Conservation (phyloP, 1,284 basidiomycete genomes). For the Phaffia rhodozyma region DNA sequence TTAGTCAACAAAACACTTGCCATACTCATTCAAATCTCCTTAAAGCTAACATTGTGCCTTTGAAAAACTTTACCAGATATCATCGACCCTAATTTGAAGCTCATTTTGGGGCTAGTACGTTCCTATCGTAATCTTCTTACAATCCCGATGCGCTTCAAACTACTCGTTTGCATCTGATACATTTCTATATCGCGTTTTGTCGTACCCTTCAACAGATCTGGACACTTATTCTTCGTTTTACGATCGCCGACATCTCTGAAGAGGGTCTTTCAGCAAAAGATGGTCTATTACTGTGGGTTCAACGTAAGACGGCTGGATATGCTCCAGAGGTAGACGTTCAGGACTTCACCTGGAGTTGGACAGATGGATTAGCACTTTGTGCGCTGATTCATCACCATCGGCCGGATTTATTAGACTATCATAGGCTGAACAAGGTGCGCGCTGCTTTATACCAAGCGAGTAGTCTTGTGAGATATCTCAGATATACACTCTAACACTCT, state of each 20-base stretch:
- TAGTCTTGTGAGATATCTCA: not conserved
- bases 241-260: constrained; percentile 94
- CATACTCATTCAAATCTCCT: not conserved
- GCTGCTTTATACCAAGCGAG: not conserved
- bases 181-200: not conserved
- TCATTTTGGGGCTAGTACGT: constrained; percentile 77
- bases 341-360: constrained; percentile 87
- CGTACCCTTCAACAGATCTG: constrained; percentile 49
- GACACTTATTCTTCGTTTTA: constrained; percentile 92
- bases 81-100: constrained; percentile 92
- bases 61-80: constrained; percentile 51
- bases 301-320: constrained; percentile 86
- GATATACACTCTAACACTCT: not conserved
- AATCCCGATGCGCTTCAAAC: not conserved
- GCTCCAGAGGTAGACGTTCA: constrained; percentile 73
- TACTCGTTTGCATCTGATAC: constrained; percentile 4
- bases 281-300: constrained; percentile 92
- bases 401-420: constrained; percentile 80
- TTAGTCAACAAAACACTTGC: constrained; percentile 23
- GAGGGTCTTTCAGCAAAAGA: constrained; percentile 96
- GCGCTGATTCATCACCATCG: constrained; percentile 94
- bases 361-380: constrained; percentile 90
- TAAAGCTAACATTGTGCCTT: too few relatives aligned
- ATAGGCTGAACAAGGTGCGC: constrained; percentile 61
- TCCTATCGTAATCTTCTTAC: not conserved